Percentiles rank a stretch among this genome's conserved stretches.
Conservation (phyloP, 106 monocot species). For the Posidonia australis region DNA sequence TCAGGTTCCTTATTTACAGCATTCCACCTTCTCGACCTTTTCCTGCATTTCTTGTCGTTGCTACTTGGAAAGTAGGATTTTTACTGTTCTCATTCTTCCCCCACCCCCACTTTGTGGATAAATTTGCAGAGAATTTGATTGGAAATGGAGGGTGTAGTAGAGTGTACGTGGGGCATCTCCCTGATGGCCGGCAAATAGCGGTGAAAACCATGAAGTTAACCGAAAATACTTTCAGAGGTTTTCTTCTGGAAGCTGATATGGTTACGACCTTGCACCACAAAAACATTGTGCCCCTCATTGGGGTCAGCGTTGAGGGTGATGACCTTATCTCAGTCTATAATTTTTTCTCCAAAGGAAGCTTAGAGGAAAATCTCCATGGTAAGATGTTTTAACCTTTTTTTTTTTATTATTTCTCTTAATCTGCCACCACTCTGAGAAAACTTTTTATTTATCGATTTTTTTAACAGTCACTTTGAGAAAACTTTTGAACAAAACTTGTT, state of each 20-base stretch:
- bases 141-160: slow-evolving; percentile 77
- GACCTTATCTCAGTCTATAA: slow-evolving; percentile 55
- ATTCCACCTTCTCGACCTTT: no score
- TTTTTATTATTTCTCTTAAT: no score
- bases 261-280: slow-evolving; percentile 56
- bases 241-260: slow-evolving; percentile 64
- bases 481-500: no score
- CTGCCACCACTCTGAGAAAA: no score
- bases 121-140: slow-evolving; percentile 62
- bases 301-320: slow-evolving; percentile 45
- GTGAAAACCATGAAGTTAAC: slow-evolving; percentile 61
- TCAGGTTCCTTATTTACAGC: slow-evolving; percentile 28
- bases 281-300: slow-evolving; percentile 50
- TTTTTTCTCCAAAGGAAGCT: slow-evolving; percentile 62
- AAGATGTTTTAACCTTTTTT: no score
- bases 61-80: no score
- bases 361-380: slow-evolving; percentile 87
- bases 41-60: not conserved
- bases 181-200: slow-evolving; percentile 44
- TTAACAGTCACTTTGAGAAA: no score
- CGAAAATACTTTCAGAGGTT: slow-evolving; percentile 34
- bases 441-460: no score
- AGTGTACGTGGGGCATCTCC: slow-evolving; percentile 69
- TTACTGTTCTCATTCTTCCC: no score
- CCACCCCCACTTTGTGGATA: no score